Conservation (phyloP, 1,284 basidiomycete species). For the Exsudoporus floridanus region DNA sequence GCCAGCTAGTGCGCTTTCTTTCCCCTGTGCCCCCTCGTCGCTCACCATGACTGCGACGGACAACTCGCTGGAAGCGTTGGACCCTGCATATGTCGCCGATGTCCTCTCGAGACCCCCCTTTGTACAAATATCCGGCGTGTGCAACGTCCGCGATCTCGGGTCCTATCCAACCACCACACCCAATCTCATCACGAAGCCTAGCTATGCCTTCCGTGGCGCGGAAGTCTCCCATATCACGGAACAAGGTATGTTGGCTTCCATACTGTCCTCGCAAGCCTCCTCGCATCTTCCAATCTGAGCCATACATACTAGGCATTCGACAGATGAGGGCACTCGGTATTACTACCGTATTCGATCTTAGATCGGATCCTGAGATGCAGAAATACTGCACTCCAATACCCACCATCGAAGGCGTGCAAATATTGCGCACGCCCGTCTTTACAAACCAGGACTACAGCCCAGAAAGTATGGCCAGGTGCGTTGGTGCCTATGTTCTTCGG, state of each 20-base stretch:
- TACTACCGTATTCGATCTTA: constrained; percentile 65
- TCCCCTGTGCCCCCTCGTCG: background rate
- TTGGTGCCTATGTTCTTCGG: constrained; percentile 35
- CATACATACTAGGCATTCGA: constrained; percentile 46
- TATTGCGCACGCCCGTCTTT: constrained; percentile 66
- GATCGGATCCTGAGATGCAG: constrained; percentile 73
- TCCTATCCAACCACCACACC: constrained; percentile 49
- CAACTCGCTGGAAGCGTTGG: constrained; percentile 55
- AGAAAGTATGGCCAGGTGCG: constrained; percentile 77
- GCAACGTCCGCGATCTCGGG: constrained; percentile 71
- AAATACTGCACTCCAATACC: constrained; percentile 69
- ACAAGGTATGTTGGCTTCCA: constrained; percentile 49
- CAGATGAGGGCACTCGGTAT: constrained; percentile 62
- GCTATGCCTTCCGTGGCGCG: constrained; percentile 61
- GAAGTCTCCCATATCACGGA: constrained; percentile 68
- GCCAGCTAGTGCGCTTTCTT: background rate
- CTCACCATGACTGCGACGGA: constrained; percentile 25
- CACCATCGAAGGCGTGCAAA: constrained; percentile 56
- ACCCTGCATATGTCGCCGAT: constrained; percentile 59
- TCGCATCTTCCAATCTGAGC: constrained; percentile 2
- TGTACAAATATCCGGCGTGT: constrained; percentile 63
- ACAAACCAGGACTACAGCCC: constrained; percentile 74
- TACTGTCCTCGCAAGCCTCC: background rate
- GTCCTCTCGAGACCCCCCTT: constrained; percentile 67
- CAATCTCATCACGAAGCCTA: constrained; percentile 53